Conservation (phyloP, 2,329 filamentous ascomycete species). For the Exophiala sp. region DNA sequence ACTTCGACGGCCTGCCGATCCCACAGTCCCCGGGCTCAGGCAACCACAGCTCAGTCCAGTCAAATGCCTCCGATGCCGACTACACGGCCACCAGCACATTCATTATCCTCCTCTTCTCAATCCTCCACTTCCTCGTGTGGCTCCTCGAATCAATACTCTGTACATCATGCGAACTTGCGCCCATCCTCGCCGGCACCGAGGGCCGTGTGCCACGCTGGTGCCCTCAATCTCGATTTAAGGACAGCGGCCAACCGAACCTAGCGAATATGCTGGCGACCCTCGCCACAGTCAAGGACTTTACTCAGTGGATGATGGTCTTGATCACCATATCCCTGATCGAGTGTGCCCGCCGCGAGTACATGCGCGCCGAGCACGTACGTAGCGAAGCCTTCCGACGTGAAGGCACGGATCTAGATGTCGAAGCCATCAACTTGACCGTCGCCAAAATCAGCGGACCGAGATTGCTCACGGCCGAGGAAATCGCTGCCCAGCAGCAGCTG, state of each 20-base stretch:
- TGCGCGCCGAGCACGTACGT: constrained; percentile 11
- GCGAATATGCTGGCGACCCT: constrained; percentile 54
- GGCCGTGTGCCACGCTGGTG: constrained; percentile 23
- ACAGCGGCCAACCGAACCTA: constrained; percentile 26
- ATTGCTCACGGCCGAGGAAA: constrained; percentile 5
- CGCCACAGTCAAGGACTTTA: constrained; percentile 25
- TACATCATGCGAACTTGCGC: constrained; percentile 23
- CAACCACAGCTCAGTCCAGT: background rate
- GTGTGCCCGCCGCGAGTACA: constrained; percentile 21
- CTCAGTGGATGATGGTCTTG: constrained; percentile 22
- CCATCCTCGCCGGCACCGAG: constrained; percentile 21
- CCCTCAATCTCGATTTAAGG: constrained; percentile 23
- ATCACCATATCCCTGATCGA: constrained; percentile 16
- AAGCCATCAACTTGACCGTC: constrained; percentile 7
- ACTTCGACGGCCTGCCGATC: constrained; percentile 20
- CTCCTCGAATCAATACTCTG: constrained; percentile 20
- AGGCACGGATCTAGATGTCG: constrained; percentile 15
- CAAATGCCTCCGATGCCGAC: constrained; percentile 10
- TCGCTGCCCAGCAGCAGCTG: background rate
- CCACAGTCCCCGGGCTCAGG: constrained; percentile 5
- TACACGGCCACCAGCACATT: constrained; percentile 17
- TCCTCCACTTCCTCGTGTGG: constrained; percentile 20
- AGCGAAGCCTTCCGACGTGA: constrained; percentile 4
- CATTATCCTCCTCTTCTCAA: constrained; percentile 16
- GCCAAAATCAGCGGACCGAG: constrained; percentile 15